These are phyloP conservation scores for Cyamopsis tetragonoloba DNA, from an alignment of 306 rosid species.

Conservation along the genomic window DNA sequence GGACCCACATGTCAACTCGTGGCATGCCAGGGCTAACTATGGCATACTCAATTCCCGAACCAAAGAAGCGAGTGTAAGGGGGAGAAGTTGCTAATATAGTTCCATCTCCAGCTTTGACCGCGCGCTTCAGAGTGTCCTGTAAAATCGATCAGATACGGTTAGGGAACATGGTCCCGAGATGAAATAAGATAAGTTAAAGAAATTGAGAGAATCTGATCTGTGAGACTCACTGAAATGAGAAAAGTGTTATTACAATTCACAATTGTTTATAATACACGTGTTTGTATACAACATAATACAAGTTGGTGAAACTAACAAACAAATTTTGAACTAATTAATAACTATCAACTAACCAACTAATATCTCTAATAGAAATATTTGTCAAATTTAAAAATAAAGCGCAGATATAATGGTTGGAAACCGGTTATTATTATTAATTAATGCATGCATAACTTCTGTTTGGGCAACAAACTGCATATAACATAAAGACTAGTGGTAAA, in stretches of 20 bases:
- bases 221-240: too few species aligned
- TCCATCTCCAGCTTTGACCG: conserved; percentile 87
- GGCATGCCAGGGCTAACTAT: conserved; percentile 80
- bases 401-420: background rate
- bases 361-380: background rate
- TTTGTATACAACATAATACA: too few species aligned
- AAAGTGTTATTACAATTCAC: too few species aligned
- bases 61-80: conserved; percentile 75
- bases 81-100: conserved; percentile 87
- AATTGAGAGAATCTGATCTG: too few species aligned
- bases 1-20: conserved; percentile 79
- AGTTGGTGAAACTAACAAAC: too few species aligned
- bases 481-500: background rate
- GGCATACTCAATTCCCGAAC: conserved; percentile 63
- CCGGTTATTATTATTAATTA: background rate
- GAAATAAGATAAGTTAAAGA: too few species aligned
- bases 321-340: too few species aligned
- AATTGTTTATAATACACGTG: too few species aligned
- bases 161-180: too few species aligned
- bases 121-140: conserved; percentile 95
- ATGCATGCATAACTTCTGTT: background rate
- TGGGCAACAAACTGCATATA: background rate
- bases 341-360: too few species aligned
- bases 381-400: background rate
- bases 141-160: too few species aligned